A percentile compares a stretch with the other conserved stretches of the same genome.
Evolutionary conservation across 2,329 filamentous ascomycete genomes (phyloP).

Genomic region (Aspergillus sp.): DNA sequence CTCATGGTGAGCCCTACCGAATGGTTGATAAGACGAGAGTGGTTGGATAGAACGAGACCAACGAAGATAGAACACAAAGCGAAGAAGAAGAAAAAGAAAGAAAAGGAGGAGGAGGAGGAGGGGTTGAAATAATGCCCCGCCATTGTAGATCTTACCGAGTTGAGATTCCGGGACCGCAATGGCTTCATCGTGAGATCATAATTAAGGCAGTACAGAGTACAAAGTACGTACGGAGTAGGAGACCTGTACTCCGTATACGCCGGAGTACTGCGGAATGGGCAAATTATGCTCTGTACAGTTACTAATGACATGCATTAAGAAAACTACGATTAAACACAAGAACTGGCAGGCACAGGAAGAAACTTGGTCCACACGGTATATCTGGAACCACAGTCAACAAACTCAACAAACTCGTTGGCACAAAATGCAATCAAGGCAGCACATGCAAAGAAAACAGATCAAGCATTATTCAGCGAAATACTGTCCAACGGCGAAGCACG

Average conservation of each 20-base stretch:
- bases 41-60: neutral
- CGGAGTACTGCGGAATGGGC: too few species aligned
- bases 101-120: slow-evolving; percentile 7
- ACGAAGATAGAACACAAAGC: neutral
- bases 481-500: slow-evolving; percentile 31
- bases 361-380: too few species aligned
- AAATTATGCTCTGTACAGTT: too few species aligned
- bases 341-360: too few species aligned
- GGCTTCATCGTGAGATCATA: too few species aligned
- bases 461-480: slow-evolving; percentile 23
- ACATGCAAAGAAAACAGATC: slow-evolving; percentile 1
- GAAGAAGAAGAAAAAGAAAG: neutral
- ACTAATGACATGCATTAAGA: too few species aligned
- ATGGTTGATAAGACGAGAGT: slow-evolving; percentile 6
- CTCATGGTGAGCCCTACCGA: slow-evolving; percentile 27
- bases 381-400: too few species aligned
- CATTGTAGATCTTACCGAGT: slow-evolving; percentile 10
- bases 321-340: too few species aligned
- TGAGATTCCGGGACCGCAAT: slow-evolving; percentile 2
- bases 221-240: too few species aligned
- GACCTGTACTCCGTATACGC: too few species aligned
- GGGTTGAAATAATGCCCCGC: slow-evolving; percentile 12
- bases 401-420: too few species aligned
- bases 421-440: too few species aligned
- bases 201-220: neutral